These are phyloP conservation scores for Penicillium occitanis DNA, from an alignment of 2,329 filamentous ascomycete species.

Conservation along the genomic window DNA sequence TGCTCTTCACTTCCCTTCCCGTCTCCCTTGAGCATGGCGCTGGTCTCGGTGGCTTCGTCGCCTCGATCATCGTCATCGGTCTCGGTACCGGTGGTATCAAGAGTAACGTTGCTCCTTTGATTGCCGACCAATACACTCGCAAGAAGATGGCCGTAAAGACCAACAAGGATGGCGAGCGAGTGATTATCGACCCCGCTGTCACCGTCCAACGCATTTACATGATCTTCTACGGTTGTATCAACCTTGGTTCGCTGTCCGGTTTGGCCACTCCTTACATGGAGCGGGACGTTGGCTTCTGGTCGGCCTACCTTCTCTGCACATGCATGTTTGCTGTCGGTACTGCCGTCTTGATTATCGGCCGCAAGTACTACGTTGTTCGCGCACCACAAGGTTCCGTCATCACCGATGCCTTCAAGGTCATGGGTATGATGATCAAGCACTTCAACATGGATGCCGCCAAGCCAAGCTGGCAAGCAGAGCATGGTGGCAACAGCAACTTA, in stretches of 20 bases:
- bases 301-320: conserved; percentile 62
- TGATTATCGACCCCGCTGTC: conserved; percentile 65
- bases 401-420: conserved; percentile 62
- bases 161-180: conserved; percentile 50
- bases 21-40: conserved; percentile 50
- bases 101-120: conserved; percentile 49
- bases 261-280: conserved; percentile 70
- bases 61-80: conserved; percentile 62
- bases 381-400: conserved; percentile 64
- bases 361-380: conserved; percentile 48
- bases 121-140: conserved; percentile 65
- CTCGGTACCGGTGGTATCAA: conserved; percentile 57
- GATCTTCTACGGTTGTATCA: conserved; percentile 74
- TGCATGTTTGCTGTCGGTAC: conserved; percentile 64
- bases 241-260: conserved; percentile 67
- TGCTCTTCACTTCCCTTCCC: conserved; percentile 58
- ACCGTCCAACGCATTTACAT: conserved; percentile 70
- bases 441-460: conserved; percentile 63
- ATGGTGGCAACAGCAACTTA: conserved; percentile 45
- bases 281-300: conserved; percentile 64
- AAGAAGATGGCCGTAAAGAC: conserved; percentile 53
- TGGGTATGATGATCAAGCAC: conserved; percentile 56
- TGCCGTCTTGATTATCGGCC: conserved; percentile 51
- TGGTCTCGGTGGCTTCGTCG: conserved; percentile 57
- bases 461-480: conserved; percentile 61